Conservation (phyloP, 2,329 filamentous ascomycete genomes). For the Verticillium tricorpus region DNA sequence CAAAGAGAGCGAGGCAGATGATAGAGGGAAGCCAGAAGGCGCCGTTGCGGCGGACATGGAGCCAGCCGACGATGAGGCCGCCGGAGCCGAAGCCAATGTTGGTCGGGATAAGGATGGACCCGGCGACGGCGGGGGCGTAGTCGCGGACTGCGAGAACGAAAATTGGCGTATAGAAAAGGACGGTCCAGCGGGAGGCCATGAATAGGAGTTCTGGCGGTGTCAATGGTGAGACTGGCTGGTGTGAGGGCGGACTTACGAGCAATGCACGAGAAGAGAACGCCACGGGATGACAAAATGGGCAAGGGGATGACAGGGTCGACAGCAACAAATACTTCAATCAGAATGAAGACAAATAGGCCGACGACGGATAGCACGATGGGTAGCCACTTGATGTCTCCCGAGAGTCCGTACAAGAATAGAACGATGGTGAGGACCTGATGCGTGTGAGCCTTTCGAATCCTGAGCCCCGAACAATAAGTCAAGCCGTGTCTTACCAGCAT, state of each 20-base stretch:
- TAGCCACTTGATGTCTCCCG: constrained; percentile 53
- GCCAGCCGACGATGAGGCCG: constrained; percentile 65
- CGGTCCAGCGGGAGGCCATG: constrained; percentile 76
- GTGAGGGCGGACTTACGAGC: constrained; percentile 24
- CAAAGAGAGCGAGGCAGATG: constrained; percentile 58
- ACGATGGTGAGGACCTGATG: constrained; percentile 58
- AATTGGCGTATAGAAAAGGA: constrained; percentile 77
- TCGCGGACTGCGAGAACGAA: constrained; percentile 73
- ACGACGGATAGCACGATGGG: constrained; percentile 57
- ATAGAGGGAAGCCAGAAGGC: constrained; percentile 68
- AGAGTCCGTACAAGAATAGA: constrained; percentile 68
- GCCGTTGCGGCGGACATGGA: constrained; percentile 69
- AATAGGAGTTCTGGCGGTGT: constrained; percentile 56
- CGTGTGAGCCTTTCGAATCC: not conserved
- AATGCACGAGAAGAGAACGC: constrained; percentile 68
- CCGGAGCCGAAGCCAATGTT: constrained; percentile 75
- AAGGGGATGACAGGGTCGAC: constrained; percentile 72
- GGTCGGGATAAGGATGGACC: constrained; percentile 74
- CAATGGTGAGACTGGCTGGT: not conserved
- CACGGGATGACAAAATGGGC: constrained; percentile 62
- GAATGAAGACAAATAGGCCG: constrained; percentile 47
- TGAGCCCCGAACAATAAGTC: not conserved
- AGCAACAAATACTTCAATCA: constrained; percentile 60
- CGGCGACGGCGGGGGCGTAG: constrained; percentile 65
- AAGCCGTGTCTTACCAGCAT: constrained; percentile 47